These are phyloP conservation scores for Sextonia rubra DNA, from an alignment of 164 flowering plant genomes.

Conservation along the genomic window DNA sequence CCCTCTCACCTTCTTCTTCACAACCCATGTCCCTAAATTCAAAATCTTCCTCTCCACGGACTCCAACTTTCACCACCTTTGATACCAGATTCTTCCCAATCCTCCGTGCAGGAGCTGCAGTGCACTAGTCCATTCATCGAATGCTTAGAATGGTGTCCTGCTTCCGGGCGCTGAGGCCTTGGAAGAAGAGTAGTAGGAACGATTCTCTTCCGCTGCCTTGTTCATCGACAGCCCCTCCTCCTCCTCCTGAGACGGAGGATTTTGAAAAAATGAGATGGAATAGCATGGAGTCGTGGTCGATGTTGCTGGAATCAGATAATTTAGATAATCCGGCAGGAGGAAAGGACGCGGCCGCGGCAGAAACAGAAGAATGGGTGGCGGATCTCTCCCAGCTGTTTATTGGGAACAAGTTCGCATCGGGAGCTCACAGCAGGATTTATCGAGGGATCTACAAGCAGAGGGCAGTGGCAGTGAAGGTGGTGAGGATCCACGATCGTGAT, in stretches of 20 bases:
- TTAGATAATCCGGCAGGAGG: constrained; percentile 54
- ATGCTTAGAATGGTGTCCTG: constrained; percentile 35
- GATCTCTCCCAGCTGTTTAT: constrained; percentile 93
- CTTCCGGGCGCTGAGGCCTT: constrained; percentile 42
- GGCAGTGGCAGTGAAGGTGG: constrained; percentile 97
- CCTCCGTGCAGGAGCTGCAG: constrained; percentile 2
- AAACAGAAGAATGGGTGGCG: constrained; percentile 90
- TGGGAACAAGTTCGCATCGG: constrained; percentile 95
- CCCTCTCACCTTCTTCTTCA: constrained; percentile 8
- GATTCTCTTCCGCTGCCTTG: constrained; percentile 21
- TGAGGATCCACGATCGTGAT: constrained; percentile 66
- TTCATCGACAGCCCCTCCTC: constrained; percentile 27
- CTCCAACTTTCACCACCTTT: constrained; percentile 42
- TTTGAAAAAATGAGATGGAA: constrained; percentile 79
- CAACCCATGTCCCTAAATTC: constrained; percentile 60
- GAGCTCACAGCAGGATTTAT: constrained; percentile 88
- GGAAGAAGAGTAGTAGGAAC: constrained; percentile 24
- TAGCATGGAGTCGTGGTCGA: constrained; percentile 96
- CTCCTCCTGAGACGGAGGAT: constrained; percentile 40
- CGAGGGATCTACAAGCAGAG: constrained; percentile 94
- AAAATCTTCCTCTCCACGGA: constrained; percentile 54
- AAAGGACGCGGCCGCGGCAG: constrained; percentile 23
- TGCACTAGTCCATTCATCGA: constrained; percentile 1
- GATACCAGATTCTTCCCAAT: constrained; percentile 17
- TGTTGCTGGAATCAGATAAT: constrained; percentile 76